These are phyloP conservation scores for Tricladium varicosporioides DNA, from an alignment of 2,329 filamentous ascomycete genomes.

Conservation along the genomic window DNA sequence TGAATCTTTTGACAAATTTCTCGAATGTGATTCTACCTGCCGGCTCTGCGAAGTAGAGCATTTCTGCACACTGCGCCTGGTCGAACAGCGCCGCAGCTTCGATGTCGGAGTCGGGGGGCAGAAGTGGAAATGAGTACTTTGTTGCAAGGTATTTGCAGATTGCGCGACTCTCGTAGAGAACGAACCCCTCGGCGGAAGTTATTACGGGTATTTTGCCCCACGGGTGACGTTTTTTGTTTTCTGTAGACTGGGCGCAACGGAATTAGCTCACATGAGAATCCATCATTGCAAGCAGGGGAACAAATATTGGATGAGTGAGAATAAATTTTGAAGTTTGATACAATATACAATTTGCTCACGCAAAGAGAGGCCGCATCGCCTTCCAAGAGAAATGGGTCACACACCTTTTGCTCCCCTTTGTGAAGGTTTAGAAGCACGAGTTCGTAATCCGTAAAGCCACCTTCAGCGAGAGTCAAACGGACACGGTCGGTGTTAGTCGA, in stretches of 20 bases:
- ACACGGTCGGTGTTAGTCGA: slow-evolving; percentile 45
- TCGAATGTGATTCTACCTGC: slow-evolving; percentile 44
- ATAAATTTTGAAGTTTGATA: slow-evolving; percentile 19
- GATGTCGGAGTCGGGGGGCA: slow-evolving; percentile 39
- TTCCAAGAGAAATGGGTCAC: slow-evolving; percentile 20
- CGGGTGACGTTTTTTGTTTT: slow-evolving; percentile 40
- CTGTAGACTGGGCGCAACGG: slow-evolving; percentile 34
- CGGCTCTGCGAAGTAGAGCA: slow-evolving; percentile 43
- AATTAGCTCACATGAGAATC: slow-evolving; percentile 28
- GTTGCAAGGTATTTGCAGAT: slow-evolving; percentile 46
- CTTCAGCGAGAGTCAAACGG: slow-evolving; percentile 42
- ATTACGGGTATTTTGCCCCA: slow-evolving; percentile 43
- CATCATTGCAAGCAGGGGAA: slow-evolving; percentile 17
- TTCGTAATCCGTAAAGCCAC: slow-evolving; percentile 43
- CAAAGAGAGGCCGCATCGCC: slow-evolving; percentile 23
- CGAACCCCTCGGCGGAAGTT: slow-evolving; percentile 41
- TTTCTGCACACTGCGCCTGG: slow-evolving; percentile 42
- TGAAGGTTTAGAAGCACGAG: slow-evolving; percentile 38
- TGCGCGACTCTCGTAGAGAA: slow-evolving; percentile 45
- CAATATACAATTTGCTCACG: slow-evolving; percentile 22
- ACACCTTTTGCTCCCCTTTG: slow-evolving; percentile 43
- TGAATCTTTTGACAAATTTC: slow-evolving; percentile 44
- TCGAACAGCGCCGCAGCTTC: slow-evolving; percentile 44
- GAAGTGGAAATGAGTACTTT: slow-evolving; percentile 45
- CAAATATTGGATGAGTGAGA: slow-evolving; percentile 19